Conservation (phyloP, 805 yeast genomes). For the Scheffersomyces ergatensis region DNA sequence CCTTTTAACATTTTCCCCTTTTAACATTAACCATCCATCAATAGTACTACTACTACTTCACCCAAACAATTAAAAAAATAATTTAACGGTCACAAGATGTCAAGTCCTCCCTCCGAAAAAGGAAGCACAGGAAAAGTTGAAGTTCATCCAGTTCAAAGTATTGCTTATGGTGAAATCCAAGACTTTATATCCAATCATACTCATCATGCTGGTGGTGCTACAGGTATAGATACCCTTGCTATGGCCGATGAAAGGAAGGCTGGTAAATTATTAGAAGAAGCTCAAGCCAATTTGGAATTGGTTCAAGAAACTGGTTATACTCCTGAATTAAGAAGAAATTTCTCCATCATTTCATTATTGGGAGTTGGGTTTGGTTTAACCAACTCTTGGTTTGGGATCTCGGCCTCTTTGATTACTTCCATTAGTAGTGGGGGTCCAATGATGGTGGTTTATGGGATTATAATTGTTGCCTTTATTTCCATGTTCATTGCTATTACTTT, state of each 20-base stretch:
- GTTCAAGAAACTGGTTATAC: constrained; percentile 28
- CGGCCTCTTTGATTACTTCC: constrained; percentile 55
- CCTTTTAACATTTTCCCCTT: neutral
- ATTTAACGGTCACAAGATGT: neutral
- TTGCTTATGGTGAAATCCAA: neutral
- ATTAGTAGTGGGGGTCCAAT: constrained; percentile 59
- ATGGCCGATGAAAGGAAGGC: constrained; percentile 3
- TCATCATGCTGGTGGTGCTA: neutral
- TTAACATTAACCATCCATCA: neutral
- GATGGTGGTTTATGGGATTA: constrained; percentile 54
- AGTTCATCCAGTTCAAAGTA: neutral
- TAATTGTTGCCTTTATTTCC: constrained; percentile 48
- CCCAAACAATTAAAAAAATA: no score
- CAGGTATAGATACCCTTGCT: constrained; percentile 3
- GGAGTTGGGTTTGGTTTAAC: constrained; percentile 63
- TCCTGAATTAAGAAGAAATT: constrained; percentile 25
- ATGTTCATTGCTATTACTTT: constrained; percentile 48
- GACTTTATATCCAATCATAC: neutral
- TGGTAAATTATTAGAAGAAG: constrained; percentile 9
- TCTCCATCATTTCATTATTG: constrained; percentile 45
- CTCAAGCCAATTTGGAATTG: constrained; percentile 19
- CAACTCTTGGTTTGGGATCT: constrained; percentile 61
- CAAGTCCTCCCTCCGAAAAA: neutral
- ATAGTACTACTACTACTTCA: neutral
- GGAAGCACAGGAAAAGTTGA: neutral